phyloP scores from a whole-genome alignment of 495 filamentous ascomycete genomes.

The Podospora pseudoanserina region DNA sequence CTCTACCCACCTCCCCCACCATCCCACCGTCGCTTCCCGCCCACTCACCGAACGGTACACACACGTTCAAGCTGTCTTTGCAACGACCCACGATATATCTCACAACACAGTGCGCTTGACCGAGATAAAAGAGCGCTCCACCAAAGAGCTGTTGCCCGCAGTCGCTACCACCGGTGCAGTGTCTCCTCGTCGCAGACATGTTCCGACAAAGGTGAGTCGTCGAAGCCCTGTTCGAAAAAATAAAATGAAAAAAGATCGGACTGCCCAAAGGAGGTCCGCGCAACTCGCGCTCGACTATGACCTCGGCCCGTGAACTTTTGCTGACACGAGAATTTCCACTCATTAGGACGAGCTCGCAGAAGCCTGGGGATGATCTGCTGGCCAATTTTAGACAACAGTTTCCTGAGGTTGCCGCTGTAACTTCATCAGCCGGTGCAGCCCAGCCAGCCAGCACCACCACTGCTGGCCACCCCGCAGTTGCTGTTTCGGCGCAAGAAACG shows the following conservation, averaged over 20 bases:
- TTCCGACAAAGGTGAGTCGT: conserved; percentile 38
- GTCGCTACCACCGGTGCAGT: conserved; percentile 11
- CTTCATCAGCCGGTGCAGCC: conserved; percentile 32
- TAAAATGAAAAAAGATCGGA: not conserved
- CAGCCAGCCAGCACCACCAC: conserved; percentile 37
- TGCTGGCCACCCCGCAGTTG: conserved; percentile 38
- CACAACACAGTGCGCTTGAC: not conserved
- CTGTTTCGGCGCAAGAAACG: conserved; percentile 48
- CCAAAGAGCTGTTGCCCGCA: not conserved
- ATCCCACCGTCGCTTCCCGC: not conserved
- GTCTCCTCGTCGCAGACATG: conserved; percentile 28
- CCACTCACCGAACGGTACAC: not conserved
- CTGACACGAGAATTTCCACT: conserved; percentile 25
- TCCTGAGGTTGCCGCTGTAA: conserved; percentile 53
- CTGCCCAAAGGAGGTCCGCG: not conserved
- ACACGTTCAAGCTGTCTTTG: not conserved
- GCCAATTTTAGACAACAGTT: conserved; percentile 78
- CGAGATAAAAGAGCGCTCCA: not conserved
- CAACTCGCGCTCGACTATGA: not conserved
- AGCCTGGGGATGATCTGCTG: conserved; percentile 81
- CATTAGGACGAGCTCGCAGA: conserved; percentile 74
- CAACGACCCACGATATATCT: not conserved
- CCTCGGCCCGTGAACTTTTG: not conserved
- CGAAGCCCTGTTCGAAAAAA: not conserved
- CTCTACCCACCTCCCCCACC: not conserved